Conservation (phyloP, 148 eudicot genomes). For the Vaccinium macrocarpon region DNA sequence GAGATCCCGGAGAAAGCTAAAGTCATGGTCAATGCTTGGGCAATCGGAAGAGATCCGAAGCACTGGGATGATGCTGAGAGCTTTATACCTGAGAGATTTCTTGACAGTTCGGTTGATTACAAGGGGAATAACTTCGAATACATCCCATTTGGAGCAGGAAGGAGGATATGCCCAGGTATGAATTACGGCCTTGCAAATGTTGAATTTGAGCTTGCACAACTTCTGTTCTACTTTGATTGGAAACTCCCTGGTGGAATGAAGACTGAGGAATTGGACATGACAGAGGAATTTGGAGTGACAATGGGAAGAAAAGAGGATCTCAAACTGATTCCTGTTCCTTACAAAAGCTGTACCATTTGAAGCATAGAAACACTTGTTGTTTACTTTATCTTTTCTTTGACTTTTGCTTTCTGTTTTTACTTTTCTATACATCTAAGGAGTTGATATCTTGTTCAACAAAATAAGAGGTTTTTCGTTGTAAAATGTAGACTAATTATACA, state of each 20-base stretch:
- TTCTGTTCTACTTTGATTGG: constrained; percentile 37
- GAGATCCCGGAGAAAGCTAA: constrained; percentile 26
- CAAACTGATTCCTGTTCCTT: constrained; percentile 13
- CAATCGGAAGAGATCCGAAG: constrained; percentile 29
- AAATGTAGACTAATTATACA: no score
- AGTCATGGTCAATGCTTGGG: constrained; percentile 33
- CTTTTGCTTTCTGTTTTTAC: background rate
- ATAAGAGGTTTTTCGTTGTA: background rate
- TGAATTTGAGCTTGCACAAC: constrained; percentile 27
- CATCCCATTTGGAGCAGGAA: constrained; percentile 26
- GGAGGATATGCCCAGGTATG: constrained; percentile 39
- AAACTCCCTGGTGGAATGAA: constrained; percentile 22
- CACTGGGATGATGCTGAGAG: constrained; percentile 30
- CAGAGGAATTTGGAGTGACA: constrained; percentile 19
- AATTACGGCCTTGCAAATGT: constrained; percentile 24
- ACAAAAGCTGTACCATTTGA: background rate
- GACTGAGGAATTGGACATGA: constrained; percentile 29
- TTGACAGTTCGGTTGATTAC: no score
- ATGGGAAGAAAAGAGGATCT: constrained; percentile 32
- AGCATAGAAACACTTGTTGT: background rate
- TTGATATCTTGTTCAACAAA: background rate
- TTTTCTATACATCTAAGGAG: background rate
- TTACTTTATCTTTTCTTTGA: no score
- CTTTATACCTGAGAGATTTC: constrained; percentile 17
- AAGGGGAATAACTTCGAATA: no score